These are phyloP conservation scores for Ligustrum vulgare DNA, from an alignment of 257 asterid species.

Conservation along the genomic window DNA sequence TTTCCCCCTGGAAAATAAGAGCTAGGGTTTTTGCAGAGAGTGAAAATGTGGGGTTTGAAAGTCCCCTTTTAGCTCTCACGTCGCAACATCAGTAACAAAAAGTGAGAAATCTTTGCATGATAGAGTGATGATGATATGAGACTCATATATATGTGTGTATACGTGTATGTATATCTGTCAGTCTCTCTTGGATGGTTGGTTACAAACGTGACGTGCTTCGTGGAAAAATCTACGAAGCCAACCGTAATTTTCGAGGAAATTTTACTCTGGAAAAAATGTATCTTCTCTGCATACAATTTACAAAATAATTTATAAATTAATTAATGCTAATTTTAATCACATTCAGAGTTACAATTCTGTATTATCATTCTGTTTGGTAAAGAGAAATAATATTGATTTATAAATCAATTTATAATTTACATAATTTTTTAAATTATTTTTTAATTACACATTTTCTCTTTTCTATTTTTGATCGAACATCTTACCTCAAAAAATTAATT, in stretches of 20 bases:
- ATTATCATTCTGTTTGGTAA: no score
- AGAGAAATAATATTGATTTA: no score
- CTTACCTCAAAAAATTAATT: no score
- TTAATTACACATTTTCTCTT: no score
- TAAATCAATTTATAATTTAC: no score
- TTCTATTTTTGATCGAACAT: no score
- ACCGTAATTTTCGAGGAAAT: background rate
- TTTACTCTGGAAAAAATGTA: no score
- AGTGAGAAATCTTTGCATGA: background rate
- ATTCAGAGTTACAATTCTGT: no score
- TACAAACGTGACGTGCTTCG: background rate
- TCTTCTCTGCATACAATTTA: no score
- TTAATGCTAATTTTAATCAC: no score
- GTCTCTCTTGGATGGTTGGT: background rate
- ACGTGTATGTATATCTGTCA: background rate
- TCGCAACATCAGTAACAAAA: background rate
- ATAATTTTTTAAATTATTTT: no score
- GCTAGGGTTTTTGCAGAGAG: constrained; percentile 7
- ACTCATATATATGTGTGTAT: background rate
- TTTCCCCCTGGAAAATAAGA: background rate
- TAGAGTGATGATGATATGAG: background rate
- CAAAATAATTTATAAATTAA: no score
- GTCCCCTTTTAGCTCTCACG: background rate
- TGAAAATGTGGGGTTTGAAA: background rate
- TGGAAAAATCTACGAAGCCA: background rate